Evolutionary conservation across 331 rosid species (phyloP), one percentile per base, ranked within the genome.

Genomic region (Rosa hybrid): DNA sequence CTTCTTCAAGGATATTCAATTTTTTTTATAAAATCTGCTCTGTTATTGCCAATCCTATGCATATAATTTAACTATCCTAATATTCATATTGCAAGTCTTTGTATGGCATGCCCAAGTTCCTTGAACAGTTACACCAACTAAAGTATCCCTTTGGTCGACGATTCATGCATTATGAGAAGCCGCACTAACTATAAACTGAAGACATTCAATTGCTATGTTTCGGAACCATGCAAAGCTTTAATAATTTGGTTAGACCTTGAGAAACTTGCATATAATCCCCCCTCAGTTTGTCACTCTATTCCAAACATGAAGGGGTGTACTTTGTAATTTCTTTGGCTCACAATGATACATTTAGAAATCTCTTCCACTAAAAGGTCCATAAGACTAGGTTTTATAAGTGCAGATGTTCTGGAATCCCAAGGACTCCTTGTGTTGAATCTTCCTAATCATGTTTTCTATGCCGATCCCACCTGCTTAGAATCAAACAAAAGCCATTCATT

Each of bases 361-460:
- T 4, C 68, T 12, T 62, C 41, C 68, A 49, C 8, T 17, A 0
- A 48, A 4, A 4, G 6, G 27, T 41, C 17, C 6, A 2, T 16
- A 38, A 2, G 41, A 7, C 50, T 39, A 74, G n/a, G 68, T 7
- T 75, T 59, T 42, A 4, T 59, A 23, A 42, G 79, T 62, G 45
- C 79, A 76, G 59, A 76, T 76, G 71, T 62, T 76, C 59, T 76
- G 79, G n/a, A 81, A 75, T 27, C 80, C 70, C 83, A 81, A 41
- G 12, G 27, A 17, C 16, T 74, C 78, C 46, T 67, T 67, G 38
- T 68, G 84, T 53, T 51, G 57, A 56, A 75, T 75, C 68, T 75
- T 75, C 49, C 6, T 23, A 54, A 81, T 45, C 74, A 71, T 27
- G n/a, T 65, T 77, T 53, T 30, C 59, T 18, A 81, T 25, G 71